Conservation (phyloP, 2,329 filamentous ascomycete genomes). For the Claviceps lovelessii region DNA sequence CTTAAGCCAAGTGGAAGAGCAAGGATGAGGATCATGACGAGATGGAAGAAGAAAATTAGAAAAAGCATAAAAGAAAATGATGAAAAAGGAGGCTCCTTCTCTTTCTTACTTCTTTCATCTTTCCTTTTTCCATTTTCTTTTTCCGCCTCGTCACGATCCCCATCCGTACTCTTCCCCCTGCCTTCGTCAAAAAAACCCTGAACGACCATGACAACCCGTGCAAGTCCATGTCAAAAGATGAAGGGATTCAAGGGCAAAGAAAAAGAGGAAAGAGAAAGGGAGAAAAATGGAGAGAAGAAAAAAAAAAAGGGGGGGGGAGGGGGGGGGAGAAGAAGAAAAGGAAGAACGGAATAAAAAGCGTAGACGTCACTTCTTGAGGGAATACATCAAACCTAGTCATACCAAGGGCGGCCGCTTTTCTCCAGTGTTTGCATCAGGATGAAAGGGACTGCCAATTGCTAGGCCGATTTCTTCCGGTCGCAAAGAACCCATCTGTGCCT, state of each 20-base stretch:
- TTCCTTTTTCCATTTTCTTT: background rate
- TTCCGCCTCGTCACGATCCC: background rate
- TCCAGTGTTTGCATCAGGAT: background rate
- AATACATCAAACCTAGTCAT: conserved; percentile 1
- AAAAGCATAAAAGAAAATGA: too few species aligned
- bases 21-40: too few species aligned
- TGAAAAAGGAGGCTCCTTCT: background rate
- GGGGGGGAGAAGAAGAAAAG: too few species aligned
- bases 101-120: background rate
- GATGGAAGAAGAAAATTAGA: too few species aligned
- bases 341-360: too few species aligned
- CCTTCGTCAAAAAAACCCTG: too few species aligned
- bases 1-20: too few species aligned
- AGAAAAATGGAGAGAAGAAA: too few species aligned
- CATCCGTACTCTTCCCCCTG: background rate
- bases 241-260: background rate
- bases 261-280: too few species aligned
- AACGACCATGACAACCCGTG: background rate
- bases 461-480: conserved; percentile 1
- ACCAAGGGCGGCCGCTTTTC: conserved; percentile 10
- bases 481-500: background rate
- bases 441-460: conserved; percentile 1
- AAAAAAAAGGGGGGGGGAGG: too few species aligned
- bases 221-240: background rate
- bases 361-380: conserved; percentile 1